A percentile compares a stretch with the other conserved stretches of the same genome.
phyloP scores from a whole-genome alignment of 176 grass and related monocot genomes.

The Phoenix roebelenii region DNA sequence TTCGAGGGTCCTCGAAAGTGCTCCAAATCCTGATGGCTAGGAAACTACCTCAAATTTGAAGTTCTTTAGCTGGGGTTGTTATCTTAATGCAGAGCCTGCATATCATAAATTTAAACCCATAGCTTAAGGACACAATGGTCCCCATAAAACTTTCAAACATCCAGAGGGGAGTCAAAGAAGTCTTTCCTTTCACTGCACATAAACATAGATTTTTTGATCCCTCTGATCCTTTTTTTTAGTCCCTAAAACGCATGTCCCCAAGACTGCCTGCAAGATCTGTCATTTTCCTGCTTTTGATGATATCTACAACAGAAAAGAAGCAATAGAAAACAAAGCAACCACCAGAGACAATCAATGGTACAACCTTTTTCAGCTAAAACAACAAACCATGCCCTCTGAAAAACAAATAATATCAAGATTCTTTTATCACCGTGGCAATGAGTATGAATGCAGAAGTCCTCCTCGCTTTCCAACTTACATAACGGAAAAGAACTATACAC shows the following conservation, averaged over 20 bases:
- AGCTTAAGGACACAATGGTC: too few relatives aligned
- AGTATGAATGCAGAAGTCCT: constrained; percentile 3
- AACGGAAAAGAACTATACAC: constrained; percentile 5
- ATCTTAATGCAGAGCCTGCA: too few relatives aligned
- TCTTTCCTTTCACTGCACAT: background rate
- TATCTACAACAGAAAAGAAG: constrained; percentile 1
- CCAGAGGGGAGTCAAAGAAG: too few relatives aligned
- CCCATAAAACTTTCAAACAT: too few relatives aligned
- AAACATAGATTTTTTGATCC: background rate
- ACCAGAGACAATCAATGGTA: background rate
- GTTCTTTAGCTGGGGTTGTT: too few relatives aligned
- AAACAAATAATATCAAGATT: constrained; percentile 2
- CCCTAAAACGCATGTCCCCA: constrained; percentile 5
- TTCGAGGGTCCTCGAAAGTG: too few relatives aligned
- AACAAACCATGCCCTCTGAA: background rate
- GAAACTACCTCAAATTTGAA: too few relatives aligned
- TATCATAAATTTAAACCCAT: too few relatives aligned
- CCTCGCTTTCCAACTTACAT: background rate
- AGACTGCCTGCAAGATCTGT: background rate
- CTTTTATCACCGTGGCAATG: constrained; percentile 3
- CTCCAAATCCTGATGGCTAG: too few relatives aligned
- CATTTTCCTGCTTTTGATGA: constrained; percentile 1
- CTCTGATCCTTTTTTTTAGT: background rate
- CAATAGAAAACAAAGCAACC: background rate
- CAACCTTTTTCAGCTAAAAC: background rate